Base-by-base conservation (phyloP, 2,329 filamentous ascomycete species). In the Microsporum canis region DNA sequence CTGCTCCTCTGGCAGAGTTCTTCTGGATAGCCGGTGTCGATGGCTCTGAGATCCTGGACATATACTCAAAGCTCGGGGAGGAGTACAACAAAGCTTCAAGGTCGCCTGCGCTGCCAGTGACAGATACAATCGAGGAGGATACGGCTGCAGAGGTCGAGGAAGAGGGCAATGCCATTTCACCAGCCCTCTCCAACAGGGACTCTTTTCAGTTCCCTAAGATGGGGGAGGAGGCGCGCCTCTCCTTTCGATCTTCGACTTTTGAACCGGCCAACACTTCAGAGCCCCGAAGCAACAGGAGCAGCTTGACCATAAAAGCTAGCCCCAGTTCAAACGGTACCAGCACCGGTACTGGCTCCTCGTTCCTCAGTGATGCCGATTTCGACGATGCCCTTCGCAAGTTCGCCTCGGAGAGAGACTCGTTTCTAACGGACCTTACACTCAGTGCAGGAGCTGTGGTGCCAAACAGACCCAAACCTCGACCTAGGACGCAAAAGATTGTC, bases 311-410 rank as follows among this genome's bases (percentile, higher is more conserved):
- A 68, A 82, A 80, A 66, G 77, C 70, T 43, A 63, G 67, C 5
- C 67, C 69, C 14, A 70, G 72, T 2, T 64, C 71, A 23, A 73
- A 72, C 27, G 69, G 68, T n/a, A 70, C 71, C 39, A 43, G 39
- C 39, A 43, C 14, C 2, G 39, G 39, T 6, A 43, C 14, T 23
- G 17, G 17, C 1, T 23, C 17, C 5, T 71, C 72, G 4, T 69
- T 73, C 31, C 73, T 84, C 34, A 83, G 76, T 62, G 90, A 95
- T 70, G 90, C 89, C 69, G 94, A 97, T 73, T 99, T 99, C 69
- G 94, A 97, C 71, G 86, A 88, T 70, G 92, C 94, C 31, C 80
- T 99, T 66, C 78, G 91, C 69, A 97, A 96, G 76, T 99, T 99
- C 73, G 91, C 94, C 53, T 88, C 87, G n/a, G 92, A 97, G 77